Conservation (phyloP, 768 basidiomycete genomes). For the Psilocybe cyanescens region DNA sequence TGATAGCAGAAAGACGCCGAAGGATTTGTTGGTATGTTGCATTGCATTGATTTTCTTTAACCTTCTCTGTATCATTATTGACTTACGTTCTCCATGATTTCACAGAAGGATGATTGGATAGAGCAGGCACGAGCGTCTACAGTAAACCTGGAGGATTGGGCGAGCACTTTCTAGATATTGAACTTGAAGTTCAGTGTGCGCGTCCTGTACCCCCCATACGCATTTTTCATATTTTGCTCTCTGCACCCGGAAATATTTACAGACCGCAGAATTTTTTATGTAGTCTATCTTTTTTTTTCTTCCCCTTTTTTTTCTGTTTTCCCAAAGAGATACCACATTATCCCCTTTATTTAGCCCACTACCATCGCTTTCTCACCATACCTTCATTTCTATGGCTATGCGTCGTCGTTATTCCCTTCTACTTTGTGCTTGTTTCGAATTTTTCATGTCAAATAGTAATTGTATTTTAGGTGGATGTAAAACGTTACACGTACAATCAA, state of each 20-base stretch:
- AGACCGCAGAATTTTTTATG: constrained; percentile 1
- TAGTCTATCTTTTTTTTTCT: not conserved
- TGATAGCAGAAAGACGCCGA: constrained; percentile 79
- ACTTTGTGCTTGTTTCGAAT: constrained; percentile 1
- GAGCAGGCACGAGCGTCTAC: constrained; percentile 58
- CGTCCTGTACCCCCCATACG: not conserved
- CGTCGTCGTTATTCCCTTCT: not conserved
- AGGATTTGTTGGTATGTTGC: constrained; percentile 76
- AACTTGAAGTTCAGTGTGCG: constrained; percentile 4
- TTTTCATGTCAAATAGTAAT: constrained; percentile 16
- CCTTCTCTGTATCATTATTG: not conserved
- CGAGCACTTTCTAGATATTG: constrained; percentile 61
- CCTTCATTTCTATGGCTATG: constrained; percentile 4
- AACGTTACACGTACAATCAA: constrained; percentile 8
- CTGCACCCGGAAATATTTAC: not conserved
- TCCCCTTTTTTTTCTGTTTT: not conserved
- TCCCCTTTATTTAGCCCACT: not conserved
- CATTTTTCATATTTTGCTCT: not conserved
- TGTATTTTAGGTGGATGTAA: constrained; percentile 22
- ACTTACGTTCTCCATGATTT: constrained; percentile 2
- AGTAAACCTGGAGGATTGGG: constrained; percentile 82
- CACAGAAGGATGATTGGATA: constrained; percentile 78
- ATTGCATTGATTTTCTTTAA: not conserved
- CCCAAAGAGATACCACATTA: constrained; percentile 3
- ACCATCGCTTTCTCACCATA: not conserved